These are phyloP conservation scores for Auxenochlorella pyrenoidosa DNA, from an alignment of 139 green algal species.

Conservation along the genomic window DNA sequence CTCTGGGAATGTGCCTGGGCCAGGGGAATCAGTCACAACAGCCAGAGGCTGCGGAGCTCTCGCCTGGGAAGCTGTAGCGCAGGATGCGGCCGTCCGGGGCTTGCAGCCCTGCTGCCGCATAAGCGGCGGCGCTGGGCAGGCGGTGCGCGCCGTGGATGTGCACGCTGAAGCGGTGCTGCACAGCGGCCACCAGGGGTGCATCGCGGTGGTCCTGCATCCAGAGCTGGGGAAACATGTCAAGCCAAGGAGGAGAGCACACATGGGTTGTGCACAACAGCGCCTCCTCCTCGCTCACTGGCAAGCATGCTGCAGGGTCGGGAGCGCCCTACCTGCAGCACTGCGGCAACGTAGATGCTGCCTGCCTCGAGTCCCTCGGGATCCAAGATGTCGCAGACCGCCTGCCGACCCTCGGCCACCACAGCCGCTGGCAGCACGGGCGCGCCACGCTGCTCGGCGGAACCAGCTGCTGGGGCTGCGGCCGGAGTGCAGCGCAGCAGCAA, in stretches of 20 bases:
- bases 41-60: too few relatives aligned
- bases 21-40: too few relatives aligned
- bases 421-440: neutral
- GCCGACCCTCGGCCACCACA: constrained; percentile 10
- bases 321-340: constrained; percentile 16
- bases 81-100: constrained; percentile 1
- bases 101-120: constrained; percentile 2
- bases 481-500: neutral
- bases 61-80: constrained; percentile 34
- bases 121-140: constrained; percentile 25
- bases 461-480: neutral
- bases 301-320: too few relatives aligned
- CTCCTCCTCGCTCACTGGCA: too few relatives aligned
- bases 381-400: neutral
- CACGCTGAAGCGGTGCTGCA: constrained; percentile 7
- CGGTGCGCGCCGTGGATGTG: constrained; percentile 21
- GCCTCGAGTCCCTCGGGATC: neutral
- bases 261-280: too few relatives aligned
- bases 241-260: too few relatives aligned
- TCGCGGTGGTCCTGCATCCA: neutral
- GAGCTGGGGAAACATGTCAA: neutral
- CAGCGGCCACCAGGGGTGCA: neutral
- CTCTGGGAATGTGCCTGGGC: too few relatives aligned
- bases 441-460: neutral
- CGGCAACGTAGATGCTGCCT: constrained; percentile 7